Percentiles rank a stretch among this genome's conserved stretches.
These are phyloP conservation scores for Aureobasidium pullulans DNA, from an alignment of 2,329 filamentous ascomycete species.

Conservation along the genomic window DNA sequence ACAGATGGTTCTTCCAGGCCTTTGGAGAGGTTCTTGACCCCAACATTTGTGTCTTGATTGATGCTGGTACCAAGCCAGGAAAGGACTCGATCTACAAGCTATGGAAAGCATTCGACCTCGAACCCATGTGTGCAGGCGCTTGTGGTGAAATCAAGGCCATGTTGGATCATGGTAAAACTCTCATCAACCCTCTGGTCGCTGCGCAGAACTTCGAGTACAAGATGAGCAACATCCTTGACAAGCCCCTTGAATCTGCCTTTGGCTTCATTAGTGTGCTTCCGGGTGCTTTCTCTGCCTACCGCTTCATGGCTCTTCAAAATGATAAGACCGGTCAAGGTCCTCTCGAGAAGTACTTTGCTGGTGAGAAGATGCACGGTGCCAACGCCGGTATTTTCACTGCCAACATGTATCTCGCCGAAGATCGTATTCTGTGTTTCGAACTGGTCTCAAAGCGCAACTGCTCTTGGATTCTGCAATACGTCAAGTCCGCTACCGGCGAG, in stretches of 20 bases:
- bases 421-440: constrained; percentile 98
- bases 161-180: constrained; percentile 78
- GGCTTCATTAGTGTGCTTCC: constrained; percentile 96
- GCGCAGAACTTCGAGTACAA: constrained; percentile 99
- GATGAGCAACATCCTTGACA: constrained; percentile 98
- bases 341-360: constrained; percentile 92
- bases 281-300: constrained; percentile 96
- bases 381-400: constrained; percentile 95
- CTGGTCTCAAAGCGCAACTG: constrained; percentile 95
- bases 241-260: constrained; percentile 93
- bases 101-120: constrained; percentile 96
- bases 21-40: constrained; percentile 89
- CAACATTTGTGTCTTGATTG: constrained; percentile 92
- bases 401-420: constrained; percentile 98
- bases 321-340: constrained; percentile 92
- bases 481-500: constrained; percentile 94
- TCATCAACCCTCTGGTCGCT: constrained; percentile 88
- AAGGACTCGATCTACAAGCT: constrained; percentile 93
- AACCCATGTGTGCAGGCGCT: constrained; percentile 94
- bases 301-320: constrained; percentile 89
- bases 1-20: constrained; percentile 97
- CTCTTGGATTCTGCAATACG: constrained; percentile 95
- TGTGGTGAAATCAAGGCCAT: constrained; percentile 99
- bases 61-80: constrained; percentile 91
- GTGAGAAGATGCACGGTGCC: constrained; percentile 89